Percentiles rank a stretch among this genome's conserved stretches.
Conservation (phyloP, 306 rosid genomes). For the Betula pendula region DNA sequence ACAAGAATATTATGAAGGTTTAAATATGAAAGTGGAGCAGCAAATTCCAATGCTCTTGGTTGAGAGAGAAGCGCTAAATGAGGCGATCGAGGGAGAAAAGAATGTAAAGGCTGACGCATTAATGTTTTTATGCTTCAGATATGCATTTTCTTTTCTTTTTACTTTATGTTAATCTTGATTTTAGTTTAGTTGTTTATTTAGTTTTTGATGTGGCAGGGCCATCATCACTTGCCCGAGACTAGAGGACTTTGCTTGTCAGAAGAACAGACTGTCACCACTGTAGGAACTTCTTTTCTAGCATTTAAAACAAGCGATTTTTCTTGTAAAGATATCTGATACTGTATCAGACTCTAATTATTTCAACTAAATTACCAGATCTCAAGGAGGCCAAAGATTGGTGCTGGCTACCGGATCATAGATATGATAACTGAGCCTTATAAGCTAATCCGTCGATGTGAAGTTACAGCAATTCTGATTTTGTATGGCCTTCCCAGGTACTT, state of each 20-base stretch:
- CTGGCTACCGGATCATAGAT: constrained; percentile 72
- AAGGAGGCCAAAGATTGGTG: constrained; percentile 79
- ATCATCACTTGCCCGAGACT: constrained; percentile 95
- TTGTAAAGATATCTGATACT: background rate
- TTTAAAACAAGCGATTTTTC: constrained; percentile 11
- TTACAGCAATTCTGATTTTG: constrained; percentile 90
- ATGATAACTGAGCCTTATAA: constrained; percentile 88
- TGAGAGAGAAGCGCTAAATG: constrained; percentile 97
- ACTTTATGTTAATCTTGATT: constrained; percentile 14
- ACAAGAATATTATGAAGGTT: constrained; percentile 94
- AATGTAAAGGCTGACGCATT: constrained; percentile 44
- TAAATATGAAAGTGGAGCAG: constrained; percentile 94
- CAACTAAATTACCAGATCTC: constrained; percentile 52
- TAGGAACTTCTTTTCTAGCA: constrained; percentile 41
- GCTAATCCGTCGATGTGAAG: constrained; percentile 83
- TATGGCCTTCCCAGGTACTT: constrained; percentile 95
- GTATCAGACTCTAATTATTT: constrained; percentile 10
- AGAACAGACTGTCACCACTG: constrained; percentile 89
- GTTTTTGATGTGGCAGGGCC: constrained; percentile 59
- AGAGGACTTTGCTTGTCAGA: constrained; percentile 98
- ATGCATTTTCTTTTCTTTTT: background rate
- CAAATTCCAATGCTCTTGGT: constrained; percentile 99
- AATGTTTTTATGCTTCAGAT: background rate
- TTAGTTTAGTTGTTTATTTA: background rate
- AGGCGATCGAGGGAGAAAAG: constrained; percentile 99